These are phyloP conservation scores for Volvox africanus DNA, from an alignment of 139 green algal species.

Conservation along the genomic window DNA sequence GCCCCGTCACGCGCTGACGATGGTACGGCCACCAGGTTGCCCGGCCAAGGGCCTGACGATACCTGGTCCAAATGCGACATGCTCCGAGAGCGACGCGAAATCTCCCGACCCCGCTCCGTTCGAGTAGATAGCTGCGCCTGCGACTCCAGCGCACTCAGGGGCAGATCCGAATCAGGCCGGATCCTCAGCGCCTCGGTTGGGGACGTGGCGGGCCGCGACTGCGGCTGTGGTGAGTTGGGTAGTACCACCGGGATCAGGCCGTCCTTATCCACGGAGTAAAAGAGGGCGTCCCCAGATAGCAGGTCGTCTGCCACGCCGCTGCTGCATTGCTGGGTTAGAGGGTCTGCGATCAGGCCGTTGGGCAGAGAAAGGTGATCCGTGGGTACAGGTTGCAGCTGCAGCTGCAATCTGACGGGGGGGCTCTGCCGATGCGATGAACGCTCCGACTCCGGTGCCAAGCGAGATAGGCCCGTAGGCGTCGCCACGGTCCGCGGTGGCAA, in stretches of 20 bases:
- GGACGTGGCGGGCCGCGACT: background rate
- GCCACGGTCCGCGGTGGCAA: background rate
- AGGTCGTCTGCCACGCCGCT: background rate
- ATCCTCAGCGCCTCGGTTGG: background rate
- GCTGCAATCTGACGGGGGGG: background rate
- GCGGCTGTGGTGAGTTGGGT: background rate
- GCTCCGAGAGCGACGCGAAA: background rate
- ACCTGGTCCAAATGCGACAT: constrained; percentile 9
- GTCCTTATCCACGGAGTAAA: background rate
- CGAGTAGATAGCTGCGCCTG: background rate
- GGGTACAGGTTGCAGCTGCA: background rate
- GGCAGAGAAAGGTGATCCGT: background rate
- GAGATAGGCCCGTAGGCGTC: background rate
- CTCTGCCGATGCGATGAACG: background rate
- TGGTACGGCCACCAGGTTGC: background rate
- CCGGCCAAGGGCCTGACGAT: background rate
- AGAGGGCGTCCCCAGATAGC: background rate
- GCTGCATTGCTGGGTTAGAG: background rate
- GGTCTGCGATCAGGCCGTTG: background rate
- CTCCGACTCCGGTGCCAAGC: background rate
- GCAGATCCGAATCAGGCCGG: background rate
- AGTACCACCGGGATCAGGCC: constrained; percentile 13
- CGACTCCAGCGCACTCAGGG: background rate
- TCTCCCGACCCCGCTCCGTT: background rate
- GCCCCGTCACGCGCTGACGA: background rate